phyloP scores from a whole-genome alignment of 225 moss, liverwort and hornwort species.

The Sphagnum contortum region DNA sequence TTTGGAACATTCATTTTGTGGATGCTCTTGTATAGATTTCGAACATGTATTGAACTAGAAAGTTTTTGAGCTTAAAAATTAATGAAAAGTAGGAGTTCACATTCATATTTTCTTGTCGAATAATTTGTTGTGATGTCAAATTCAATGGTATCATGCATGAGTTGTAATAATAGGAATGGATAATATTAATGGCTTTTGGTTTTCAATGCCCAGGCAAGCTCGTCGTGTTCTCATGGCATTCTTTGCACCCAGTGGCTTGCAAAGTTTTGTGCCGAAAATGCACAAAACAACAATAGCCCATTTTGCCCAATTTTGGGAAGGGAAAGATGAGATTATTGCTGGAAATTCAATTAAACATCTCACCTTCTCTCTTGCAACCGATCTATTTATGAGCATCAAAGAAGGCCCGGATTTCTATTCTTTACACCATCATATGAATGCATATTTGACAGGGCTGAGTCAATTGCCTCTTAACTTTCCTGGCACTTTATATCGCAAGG shows the following conservation, averaged over 20 bases:
- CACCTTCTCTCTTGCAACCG: background rate
- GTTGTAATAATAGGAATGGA: too few relatives aligned
- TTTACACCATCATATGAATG: background rate
- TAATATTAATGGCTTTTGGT: background rate
- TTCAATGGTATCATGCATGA: too few relatives aligned
- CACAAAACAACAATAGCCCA: background rate
- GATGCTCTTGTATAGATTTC: too few relatives aligned
- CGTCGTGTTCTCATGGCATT: background rate
- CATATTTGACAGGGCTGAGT: background rate
- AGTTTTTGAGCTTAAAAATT: too few relatives aligned
- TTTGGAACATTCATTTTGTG: too few relatives aligned
- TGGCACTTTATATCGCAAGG: background rate
- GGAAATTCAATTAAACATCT: background rate
- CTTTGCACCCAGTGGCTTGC: background rate
- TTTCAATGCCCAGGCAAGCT: too few relatives aligned
- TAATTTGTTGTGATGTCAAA: too few relatives aligned
- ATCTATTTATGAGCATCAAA: background rate
- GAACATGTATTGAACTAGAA: too few relatives aligned
- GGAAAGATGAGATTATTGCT: background rate
- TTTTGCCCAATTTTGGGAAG: background rate
- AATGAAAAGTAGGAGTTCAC: too few relatives aligned
- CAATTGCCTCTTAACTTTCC: too few relatives aligned
- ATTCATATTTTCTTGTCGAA: too few relatives aligned
- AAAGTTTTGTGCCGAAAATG: background rate
- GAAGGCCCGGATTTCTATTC: constrained; percentile 1